These are phyloP conservation scores for Fusarium succisae DNA, from an alignment of 2,329 filamentous ascomycete genomes.

Conservation along the genomic window DNA sequence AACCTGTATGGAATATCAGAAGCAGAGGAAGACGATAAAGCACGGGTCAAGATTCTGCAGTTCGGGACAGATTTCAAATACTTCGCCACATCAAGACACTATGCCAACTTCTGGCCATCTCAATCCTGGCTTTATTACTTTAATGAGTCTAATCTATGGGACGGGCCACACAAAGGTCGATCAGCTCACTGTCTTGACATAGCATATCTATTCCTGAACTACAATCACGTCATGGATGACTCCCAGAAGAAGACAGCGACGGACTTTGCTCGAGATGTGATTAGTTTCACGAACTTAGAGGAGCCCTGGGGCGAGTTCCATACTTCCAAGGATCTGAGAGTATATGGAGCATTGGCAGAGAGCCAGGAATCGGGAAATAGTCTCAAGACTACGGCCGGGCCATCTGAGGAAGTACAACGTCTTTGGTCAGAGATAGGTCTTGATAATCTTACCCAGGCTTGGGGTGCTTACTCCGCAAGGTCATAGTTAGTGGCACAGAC, in stretches of 20 bases:
- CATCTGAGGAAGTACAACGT: neutral
- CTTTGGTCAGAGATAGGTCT: neutral
- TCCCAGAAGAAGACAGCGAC: neutral
- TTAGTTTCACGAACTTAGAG: accelerated
- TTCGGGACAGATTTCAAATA: neutral
- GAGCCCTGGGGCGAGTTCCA: neutral
- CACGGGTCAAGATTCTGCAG: neutral
- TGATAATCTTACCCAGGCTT: neutral
- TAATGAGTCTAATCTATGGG: neutral
- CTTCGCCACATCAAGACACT: neutral
- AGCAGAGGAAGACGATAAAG: accelerated
- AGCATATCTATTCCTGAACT: neutral
- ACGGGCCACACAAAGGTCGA: neutral
- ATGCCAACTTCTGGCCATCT: neutral
- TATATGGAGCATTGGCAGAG: accelerated
- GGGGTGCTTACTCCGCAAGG: neutral
- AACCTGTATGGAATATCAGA: neutral
- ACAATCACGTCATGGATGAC: neutral
- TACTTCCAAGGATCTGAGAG: neutral
- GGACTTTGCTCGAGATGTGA: neutral
- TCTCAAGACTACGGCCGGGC: accelerated
- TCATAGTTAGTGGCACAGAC: neutral
- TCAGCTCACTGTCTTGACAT: constrained; percentile 1
- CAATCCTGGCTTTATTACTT: neutral
- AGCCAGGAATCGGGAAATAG: accelerated